A percentile compares a stretch with the other conserved stretches of the same genome.
phyloP scores from a whole-genome alignment of 257 asterid species.

The Nicotiana paniculata region DNA sequence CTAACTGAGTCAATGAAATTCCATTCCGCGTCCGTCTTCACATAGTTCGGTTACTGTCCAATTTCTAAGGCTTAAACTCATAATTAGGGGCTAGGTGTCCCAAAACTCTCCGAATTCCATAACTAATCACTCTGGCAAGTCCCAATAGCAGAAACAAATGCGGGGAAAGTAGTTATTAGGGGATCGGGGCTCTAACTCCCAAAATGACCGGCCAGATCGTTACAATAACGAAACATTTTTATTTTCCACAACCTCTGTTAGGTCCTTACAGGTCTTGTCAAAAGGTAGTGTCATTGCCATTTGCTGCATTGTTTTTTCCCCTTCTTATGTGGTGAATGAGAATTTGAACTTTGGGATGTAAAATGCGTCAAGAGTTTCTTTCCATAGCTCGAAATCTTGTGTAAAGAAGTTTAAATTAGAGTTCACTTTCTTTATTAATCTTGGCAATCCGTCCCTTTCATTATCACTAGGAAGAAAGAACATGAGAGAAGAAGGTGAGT shows the following conservation, averaged over 20 bases:
- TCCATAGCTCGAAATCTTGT: neutral
- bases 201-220: too few species aligned
- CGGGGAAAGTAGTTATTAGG: too few species aligned
- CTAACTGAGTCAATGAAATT: too few species aligned
- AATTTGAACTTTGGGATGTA: slow-evolving; percentile 20
- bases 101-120: too few species aligned
- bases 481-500: too few species aligned
- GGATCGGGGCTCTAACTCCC: too few species aligned
- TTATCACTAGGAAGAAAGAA: neutral
- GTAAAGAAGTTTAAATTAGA: neutral
- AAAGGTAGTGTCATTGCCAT: slow-evolving; percentile 5
- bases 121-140: too few species aligned
- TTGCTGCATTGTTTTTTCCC: neutral
- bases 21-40: too few species aligned
- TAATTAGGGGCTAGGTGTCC: too few species aligned
- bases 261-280: neutral
- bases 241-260: neutral
- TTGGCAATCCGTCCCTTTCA: neutral
- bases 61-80: too few species aligned
- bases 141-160: too few species aligned
- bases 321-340: neutral
- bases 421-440: neutral
- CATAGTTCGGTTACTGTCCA: too few species aligned
- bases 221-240: neutral
- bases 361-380: neutral